Conservation (phyloP, 257 asterid genomes). For the Phtheirospermum japonicum region DNA sequence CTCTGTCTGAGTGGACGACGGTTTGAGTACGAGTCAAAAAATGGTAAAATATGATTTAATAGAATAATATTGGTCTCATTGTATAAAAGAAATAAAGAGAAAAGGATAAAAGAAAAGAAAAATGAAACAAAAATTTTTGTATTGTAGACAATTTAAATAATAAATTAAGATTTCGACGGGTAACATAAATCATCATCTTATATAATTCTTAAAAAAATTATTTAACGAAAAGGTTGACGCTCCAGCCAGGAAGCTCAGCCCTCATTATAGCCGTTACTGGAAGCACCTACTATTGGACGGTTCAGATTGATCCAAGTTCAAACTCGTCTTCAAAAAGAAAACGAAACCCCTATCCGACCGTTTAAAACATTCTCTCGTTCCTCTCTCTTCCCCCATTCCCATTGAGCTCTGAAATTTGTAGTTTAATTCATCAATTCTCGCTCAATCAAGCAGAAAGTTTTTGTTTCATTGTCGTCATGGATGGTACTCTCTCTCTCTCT, state of each 20-base stretch:
- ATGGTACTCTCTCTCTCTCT: conserved; percentile 44
- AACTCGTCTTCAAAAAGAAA: conserved; percentile 27
- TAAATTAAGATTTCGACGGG: too few species aligned
- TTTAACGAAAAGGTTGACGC: background rate
- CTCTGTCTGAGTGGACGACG: too few species aligned
- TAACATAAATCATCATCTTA: background rate
- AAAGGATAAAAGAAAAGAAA: too few species aligned
- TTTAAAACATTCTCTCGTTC: conserved; percentile 20
- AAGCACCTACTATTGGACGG: conserved; percentile 28
- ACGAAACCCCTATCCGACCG: conserved; percentile 34
- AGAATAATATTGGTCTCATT: too few species aligned
- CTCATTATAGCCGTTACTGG: conserved; percentile 43
- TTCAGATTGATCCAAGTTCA: conserved; percentile 39
- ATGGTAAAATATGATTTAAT: too few species aligned
- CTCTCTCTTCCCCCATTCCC: conserved; percentile 13
- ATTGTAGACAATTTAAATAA: too few species aligned
- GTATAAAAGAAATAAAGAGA: too few species aligned
- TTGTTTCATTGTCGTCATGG: conserved; percentile 36
- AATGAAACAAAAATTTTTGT: too few species aligned
- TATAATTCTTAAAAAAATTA: background rate
- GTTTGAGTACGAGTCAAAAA: too few species aligned
- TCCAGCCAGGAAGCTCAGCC: conserved; percentile 22
- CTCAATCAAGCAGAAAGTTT: background rate
- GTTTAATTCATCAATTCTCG: conserved; percentile 10
- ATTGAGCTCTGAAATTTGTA: conserved; percentile 29